phyloP scores from a whole-genome alignment of 75 land plant species.

The Ceratopteris richardii region DNA sequence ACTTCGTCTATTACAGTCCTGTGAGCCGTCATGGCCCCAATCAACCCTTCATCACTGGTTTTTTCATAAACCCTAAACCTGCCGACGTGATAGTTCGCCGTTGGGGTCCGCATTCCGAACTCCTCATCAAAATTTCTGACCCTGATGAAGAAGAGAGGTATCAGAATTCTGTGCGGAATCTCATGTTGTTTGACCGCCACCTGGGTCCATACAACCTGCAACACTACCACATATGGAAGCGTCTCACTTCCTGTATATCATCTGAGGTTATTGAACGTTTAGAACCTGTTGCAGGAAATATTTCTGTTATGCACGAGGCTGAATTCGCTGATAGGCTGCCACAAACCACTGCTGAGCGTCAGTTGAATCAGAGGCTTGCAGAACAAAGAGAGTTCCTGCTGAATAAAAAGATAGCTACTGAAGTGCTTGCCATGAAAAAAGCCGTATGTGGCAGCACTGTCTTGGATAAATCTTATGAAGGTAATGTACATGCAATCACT shows the following conservation, averaged over 20 bases:
- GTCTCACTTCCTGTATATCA: conserved; percentile 49
- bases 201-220: conserved; percentile 75
- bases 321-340: conserved; percentile 28
- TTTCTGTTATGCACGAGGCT: conserved; percentile 59
- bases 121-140: conserved; percentile 54
- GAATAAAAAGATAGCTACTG: not conserved
- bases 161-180: conserved; percentile 43
- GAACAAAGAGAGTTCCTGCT: conserved; percentile 11
- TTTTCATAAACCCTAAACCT: conserved; percentile 40
- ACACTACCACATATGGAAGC: conserved; percentile 67
- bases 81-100: conserved; percentile 71
- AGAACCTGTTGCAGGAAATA: conserved; percentile 87
- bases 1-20: conserved; percentile 78
- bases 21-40: conserved; percentile 60
- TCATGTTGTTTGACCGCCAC: conserved; percentile 59
- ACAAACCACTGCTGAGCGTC: conserved; percentile 52
- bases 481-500: no score
- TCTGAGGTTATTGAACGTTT: conserved; percentile 45
- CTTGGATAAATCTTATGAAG: no score
- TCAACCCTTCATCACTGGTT: conserved; percentile 63
- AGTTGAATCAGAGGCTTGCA: conserved; percentile 40
- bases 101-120: conserved; percentile 75
- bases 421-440: no score
- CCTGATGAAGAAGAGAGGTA: conserved; percentile 65
- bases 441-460: no score